Conservation (phyloP, 2,329 filamentous ascomycete species). For the Phaeosphaeriaceae sp. region DNA sequence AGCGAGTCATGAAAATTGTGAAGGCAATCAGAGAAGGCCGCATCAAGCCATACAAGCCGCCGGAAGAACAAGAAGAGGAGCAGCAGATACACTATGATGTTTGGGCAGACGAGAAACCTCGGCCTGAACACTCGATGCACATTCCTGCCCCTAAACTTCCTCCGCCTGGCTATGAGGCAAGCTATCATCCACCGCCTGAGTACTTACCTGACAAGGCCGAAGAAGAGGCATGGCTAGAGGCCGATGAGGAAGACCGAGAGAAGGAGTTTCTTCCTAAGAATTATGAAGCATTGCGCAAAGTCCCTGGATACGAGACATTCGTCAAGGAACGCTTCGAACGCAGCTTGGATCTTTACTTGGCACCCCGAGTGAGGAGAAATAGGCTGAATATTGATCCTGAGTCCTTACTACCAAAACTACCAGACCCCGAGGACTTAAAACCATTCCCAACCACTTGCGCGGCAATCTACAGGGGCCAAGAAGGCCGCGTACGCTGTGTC, state of each 20-base stretch:
- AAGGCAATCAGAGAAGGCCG: slow-evolving; percentile 93
- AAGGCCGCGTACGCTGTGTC: slow-evolving; percentile 84
- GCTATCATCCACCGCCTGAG: slow-evolving; percentile 94
- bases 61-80: slow-evolving; percentile 74
- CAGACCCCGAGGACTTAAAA: slow-evolving; percentile 88
- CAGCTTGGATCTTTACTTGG: slow-evolving; percentile 93
- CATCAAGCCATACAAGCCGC: slow-evolving; percentile 87
- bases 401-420: slow-evolving; percentile 89
- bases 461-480: slow-evolving; percentile 85
- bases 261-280: slow-evolving; percentile 85
- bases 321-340: slow-evolving; percentile 97
- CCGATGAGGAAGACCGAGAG: slow-evolving; percentile 88
- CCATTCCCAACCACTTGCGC: slow-evolving; percentile 93
- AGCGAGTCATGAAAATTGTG: slow-evolving; percentile 96
- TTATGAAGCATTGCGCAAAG: slow-evolving; percentile 83
- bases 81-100: slow-evolving; percentile 82
- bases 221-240: slow-evolving; percentile 80
- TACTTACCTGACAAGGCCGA: slow-evolving; percentile 89
- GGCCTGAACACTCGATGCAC: slow-evolving; percentile 88
- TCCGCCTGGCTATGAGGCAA: slow-evolving; percentile 92
- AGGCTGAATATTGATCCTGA: slow-evolving; percentile 96
- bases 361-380: slow-evolving; percentile 88
- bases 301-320: slow-evolving; percentile 87
- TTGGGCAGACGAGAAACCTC: slow-evolving; percentile 89
- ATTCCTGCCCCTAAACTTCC: slow-evolving; percentile 92